Evolutionary conservation across 2,329 filamentous ascomycete species (phyloP).

Genomic region (Escovopsis weberi): DNA sequence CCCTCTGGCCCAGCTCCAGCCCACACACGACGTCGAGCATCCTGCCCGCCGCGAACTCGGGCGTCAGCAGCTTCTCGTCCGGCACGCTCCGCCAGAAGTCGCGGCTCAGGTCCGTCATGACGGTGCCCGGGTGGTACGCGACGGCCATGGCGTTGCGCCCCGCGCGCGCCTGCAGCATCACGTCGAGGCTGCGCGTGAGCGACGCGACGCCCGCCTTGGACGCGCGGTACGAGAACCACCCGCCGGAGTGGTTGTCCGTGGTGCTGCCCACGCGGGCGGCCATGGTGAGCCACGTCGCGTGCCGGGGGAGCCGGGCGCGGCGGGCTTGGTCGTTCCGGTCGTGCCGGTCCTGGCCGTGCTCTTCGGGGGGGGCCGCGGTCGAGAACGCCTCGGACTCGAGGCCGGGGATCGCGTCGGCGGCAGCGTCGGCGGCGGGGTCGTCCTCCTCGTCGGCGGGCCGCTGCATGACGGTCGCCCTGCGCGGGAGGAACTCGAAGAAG

Average conservation of each 20-base stretch:
- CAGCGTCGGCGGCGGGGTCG: not conserved
- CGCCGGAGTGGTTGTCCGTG: slow-evolving; percentile 56
- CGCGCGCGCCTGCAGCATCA: slow-evolving; percentile 42
- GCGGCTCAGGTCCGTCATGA: slow-evolving; percentile 57
- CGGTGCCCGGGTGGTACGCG: slow-evolving; percentile 66
- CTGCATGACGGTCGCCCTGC: slow-evolving; percentile 26
- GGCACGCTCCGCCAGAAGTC: slow-evolving; percentile 56
- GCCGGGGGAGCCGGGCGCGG: slow-evolving; percentile 25
- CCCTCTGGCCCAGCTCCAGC: slow-evolving; percentile 36
- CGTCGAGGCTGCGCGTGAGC: slow-evolving; percentile 56
- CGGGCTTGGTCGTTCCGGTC: not conserved
- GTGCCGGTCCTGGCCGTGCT: no score
- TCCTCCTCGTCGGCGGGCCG: not conserved
- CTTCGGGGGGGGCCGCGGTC: no score
- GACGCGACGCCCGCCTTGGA: slow-evolving; percentile 64
- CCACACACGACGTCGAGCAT: slow-evolving; percentile 44
- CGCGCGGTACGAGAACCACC: slow-evolving; percentile 71
- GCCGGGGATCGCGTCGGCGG: no score
- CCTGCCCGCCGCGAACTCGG: slow-evolving; percentile 50
- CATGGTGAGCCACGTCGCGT: slow-evolving; percentile 59
- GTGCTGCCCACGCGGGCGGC: slow-evolving; percentile 65
- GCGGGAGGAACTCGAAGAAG: slow-evolving; percentile 54
- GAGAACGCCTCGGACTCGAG: no score
- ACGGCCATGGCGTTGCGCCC: slow-evolving; percentile 52
- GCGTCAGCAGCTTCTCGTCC: slow-evolving; percentile 47